These are phyloP conservation scores for Alternaria sp. DNA, from an alignment of 2,329 filamentous ascomycete genomes.

Conservation along the genomic window DNA sequence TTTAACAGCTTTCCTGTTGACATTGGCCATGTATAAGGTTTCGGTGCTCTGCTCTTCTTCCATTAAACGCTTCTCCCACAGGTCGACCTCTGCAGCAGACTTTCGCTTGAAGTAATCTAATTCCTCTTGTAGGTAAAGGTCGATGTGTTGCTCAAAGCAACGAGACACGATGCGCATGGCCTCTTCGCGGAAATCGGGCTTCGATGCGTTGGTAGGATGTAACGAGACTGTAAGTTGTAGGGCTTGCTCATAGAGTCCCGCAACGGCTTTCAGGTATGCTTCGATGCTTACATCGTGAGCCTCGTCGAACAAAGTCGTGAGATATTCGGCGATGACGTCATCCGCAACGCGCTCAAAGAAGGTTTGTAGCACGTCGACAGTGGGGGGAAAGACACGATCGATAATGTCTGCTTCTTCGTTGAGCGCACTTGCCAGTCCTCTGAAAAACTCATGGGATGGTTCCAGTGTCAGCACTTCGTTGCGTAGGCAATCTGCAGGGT, in stretches of 20 bases:
- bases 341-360: slow-evolving; percentile 84
- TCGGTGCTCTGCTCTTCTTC: slow-evolving; percentile 91
- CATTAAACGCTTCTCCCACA: slow-evolving; percentile 90
- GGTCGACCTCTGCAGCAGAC: slow-evolving; percentile 76
- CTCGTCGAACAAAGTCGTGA: slow-evolving; percentile 85
- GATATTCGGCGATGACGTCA: slow-evolving; percentile 82
- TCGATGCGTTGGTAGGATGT: slow-evolving; percentile 68
- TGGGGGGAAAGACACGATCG: slow-evolving; percentile 78
- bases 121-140: slow-evolving; percentile 91
- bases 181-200: slow-evolving; percentile 66
- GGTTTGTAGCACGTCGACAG: slow-evolving; percentile 72
- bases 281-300: slow-evolving; percentile 76
- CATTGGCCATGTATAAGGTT: slow-evolving; percentile 93
- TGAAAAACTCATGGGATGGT: slow-evolving; percentile 83
- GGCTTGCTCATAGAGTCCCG: slow-evolving; percentile 86
- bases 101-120: slow-evolving; percentile 80
- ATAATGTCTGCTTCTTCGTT: slow-evolving; percentile 85
- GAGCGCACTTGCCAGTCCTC: slow-evolving; percentile 72
- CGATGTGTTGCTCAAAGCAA: slow-evolving; percentile 91
- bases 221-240: slow-evolving; percentile 77
- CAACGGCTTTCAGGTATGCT: slow-evolving; percentile 83
- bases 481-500: slow-evolving; percentile 82
- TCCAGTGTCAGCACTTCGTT: slow-evolving; percentile 74
- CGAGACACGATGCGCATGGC: slow-evolving; percentile 71
- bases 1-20: slow-evolving; percentile 94